A percentile compares a stretch with the other conserved stretches of the same genome.
Conservation (phyloP, 2,329 filamentous ascomycete genomes). For the Graphium sp. region DNA sequence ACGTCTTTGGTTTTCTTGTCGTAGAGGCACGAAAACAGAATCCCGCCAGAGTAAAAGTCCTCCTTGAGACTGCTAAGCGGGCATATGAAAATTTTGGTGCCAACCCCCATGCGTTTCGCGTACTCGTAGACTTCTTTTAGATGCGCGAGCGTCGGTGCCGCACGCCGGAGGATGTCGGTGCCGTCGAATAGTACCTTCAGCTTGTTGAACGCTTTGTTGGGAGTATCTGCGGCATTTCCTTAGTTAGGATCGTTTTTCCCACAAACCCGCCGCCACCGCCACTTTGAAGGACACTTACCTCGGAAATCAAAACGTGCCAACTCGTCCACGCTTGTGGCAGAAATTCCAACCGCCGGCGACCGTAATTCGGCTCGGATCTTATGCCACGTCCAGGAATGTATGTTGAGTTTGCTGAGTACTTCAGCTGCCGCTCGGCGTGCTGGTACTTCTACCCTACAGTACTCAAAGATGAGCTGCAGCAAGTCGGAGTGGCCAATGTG, state of each 20-base stretch:
- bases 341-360: constrained; percentile 64
- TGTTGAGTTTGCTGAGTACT: constrained; percentile 72
- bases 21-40: constrained; percentile 82
- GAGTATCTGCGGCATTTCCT: constrained; percentile 23
- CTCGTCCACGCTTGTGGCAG: constrained; percentile 81
- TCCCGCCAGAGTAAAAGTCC: constrained; percentile 70
- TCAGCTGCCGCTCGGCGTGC: constrained; percentile 63
- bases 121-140: constrained; percentile 65
- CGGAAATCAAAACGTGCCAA: constrained; percentile 83
- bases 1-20: constrained; percentile 73
- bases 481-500: constrained; percentile 81
- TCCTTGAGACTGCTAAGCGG: constrained; percentile 83
- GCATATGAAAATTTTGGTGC: constrained; percentile 65
- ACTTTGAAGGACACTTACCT: constrained; percentile 30
- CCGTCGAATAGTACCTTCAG: constrained; percentile 44
- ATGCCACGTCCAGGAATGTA: constrained; percentile 64
- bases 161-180: constrained; percentile 53
- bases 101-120: constrained; percentile 56
- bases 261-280: too few relatives aligned
- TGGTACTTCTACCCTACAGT: constrained; percentile 58
- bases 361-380: constrained; percentile 71
- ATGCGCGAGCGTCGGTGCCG: constrained; percentile 62
- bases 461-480: constrained; percentile 75
- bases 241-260: too few relatives aligned
- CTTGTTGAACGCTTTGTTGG: constrained; percentile 37